Evolutionary conservation across 345 rosid species (phyloP).

Genomic region (Citrus trifoliata): DNA sequence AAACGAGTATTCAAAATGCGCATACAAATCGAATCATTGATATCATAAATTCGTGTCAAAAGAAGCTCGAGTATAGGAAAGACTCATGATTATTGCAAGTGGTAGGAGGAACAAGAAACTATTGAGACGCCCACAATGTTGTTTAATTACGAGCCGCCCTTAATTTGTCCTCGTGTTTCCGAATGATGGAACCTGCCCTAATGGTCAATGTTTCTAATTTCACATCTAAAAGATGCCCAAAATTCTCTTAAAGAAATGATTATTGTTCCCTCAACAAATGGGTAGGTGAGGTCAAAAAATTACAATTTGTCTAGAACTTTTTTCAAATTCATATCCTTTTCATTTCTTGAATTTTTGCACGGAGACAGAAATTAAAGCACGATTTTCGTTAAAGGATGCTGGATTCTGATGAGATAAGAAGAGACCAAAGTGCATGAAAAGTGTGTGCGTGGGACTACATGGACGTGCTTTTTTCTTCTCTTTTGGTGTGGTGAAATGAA

Average conservation of each 20-base stretch:
- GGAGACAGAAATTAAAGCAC: neutral
- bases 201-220: neutral
- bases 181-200: neutral
- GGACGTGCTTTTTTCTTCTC: conserved; percentile 2
- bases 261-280: conserved; percentile 2
- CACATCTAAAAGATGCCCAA: neutral
- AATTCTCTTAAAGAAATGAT: conserved; percentile 1
- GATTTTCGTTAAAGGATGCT: neutral
- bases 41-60: neutral
- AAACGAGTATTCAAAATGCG: neutral
- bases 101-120: neutral
- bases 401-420: conserved; percentile 5
- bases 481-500: neutral
- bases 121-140: neutral
- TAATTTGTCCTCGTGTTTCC: conserved; percentile 20
- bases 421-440: conserved; percentile 26
- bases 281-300: conserved; percentile 17
- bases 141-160: conserved; percentile 12
- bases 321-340: neutral
- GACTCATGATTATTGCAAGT: neutral
- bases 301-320: neutral
- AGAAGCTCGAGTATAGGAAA: neutral
- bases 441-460: neutral
- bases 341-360: neutral
- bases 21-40: neutral